Evolutionary conservation across 306 rosid species (phyloP).

Genomic region (Acacia acuminata): DNA sequence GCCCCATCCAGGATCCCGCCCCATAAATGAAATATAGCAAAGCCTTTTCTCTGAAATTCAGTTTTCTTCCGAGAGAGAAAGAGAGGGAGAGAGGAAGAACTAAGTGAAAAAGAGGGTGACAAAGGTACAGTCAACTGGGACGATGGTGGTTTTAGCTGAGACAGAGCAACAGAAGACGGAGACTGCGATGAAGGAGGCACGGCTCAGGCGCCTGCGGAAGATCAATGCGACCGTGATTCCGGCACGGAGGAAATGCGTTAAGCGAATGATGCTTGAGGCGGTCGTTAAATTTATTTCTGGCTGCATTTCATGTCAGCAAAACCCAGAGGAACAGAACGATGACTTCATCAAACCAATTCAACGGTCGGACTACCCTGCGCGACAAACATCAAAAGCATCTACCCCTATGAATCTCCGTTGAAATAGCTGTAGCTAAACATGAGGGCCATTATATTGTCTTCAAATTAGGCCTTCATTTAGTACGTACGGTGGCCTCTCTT

Average conservation of each 20-base stretch:
- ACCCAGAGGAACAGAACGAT: neutral
- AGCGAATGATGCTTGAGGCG: slow-evolving; percentile 44
- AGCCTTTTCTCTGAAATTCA: neutral
- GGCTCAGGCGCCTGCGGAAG: neutral
- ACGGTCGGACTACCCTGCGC: neutral
- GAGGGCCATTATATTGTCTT: neutral
- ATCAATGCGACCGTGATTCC: slow-evolving; percentile 37
- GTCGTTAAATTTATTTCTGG: neutral
- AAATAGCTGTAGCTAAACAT: neutral
- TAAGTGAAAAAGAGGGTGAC: neutral
- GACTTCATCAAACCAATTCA: neutral
- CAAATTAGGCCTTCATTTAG: neutral
- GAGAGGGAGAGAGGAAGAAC: neutral
- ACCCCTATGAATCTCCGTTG: neutral
- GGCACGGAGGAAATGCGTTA: slow-evolving; percentile 36
- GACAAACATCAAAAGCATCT: neutral
- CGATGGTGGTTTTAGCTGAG: neutral
- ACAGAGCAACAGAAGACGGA: neutral
- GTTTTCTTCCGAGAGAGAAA: neutral
- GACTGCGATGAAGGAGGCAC: neutral
- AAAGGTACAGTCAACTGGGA: neutral
- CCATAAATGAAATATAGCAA: neutral
- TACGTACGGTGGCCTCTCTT: neutral
- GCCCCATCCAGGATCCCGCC: neutral
- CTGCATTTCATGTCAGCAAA: neutral